Conservation (phyloP, 371 early-diverging fungal species). For the Hamiltosporidium tvaerminnensis region DNA sequence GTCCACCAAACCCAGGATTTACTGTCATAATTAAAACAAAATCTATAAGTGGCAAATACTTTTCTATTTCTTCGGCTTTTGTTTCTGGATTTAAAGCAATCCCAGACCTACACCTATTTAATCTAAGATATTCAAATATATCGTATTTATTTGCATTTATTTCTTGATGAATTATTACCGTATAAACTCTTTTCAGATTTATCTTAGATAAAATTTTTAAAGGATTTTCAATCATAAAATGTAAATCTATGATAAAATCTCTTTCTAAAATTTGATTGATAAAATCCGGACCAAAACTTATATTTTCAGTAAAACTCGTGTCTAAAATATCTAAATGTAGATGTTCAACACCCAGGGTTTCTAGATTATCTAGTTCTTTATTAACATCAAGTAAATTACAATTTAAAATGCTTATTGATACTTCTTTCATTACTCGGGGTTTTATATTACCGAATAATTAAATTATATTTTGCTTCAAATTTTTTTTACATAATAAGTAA, state of each 20-base stretch:
- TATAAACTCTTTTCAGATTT: too few relatives aligned
- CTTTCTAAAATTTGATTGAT: conserved; percentile 35
- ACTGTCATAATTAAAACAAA: conserved; percentile 92
- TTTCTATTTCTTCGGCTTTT: too few relatives aligned
- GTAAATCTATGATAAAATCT: conserved; percentile 43
- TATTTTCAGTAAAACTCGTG: conserved; percentile 37
- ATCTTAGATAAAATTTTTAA: conserved; percentile 19
- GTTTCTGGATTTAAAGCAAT: too few relatives aligned
- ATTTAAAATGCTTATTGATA: conserved; percentile 8
- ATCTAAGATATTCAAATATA: too few relatives aligned
- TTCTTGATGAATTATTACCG: too few relatives aligned
- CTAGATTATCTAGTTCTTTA: conserved; percentile 20
- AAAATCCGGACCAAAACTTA: conserved; percentile 39
- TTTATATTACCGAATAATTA: too few relatives aligned
- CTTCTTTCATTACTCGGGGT: conserved; percentile 1
- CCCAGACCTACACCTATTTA: too few relatives aligned
- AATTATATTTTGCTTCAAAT: too few relatives aligned
- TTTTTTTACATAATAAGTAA: too few relatives aligned
- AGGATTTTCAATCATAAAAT: conserved; percentile 46
- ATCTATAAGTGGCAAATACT: too few relatives aligned
- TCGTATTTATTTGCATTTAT: too few relatives aligned
- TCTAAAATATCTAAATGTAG: conserved; percentile 49
- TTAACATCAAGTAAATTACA: conserved; percentile 11
- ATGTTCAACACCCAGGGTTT: conserved; percentile 14
- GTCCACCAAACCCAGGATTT: conserved; percentile 49